These are phyloP conservation scores for Aspergillus carbonarius DNA, from an alignment of 2,329 filamentous ascomycete genomes.

Conservation along the genomic window DNA sequence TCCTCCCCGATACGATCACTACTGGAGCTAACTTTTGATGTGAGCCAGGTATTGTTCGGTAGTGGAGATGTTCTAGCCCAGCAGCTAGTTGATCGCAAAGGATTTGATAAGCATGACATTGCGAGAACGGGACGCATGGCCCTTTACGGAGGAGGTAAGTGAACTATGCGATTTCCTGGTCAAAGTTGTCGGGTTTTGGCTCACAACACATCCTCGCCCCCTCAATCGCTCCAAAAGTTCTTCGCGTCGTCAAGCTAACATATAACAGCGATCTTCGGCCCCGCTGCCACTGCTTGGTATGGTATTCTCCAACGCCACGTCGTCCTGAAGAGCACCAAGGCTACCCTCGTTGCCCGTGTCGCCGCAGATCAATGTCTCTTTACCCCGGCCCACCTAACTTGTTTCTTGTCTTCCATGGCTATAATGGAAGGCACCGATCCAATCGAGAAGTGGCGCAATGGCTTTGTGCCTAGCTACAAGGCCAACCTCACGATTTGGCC, in stretches of 20 bases:
- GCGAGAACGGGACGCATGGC: constrained; percentile 50
- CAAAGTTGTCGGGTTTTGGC: no score
- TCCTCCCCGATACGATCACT: background rate
- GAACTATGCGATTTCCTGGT: background rate
- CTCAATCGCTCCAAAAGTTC: background rate
- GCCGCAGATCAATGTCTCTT: constrained; percentile 78
- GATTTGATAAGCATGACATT: constrained; percentile 71
- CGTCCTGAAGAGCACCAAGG: constrained; percentile 61
- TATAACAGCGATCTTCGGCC: constrained; percentile 71
- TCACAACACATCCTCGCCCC: background rate
- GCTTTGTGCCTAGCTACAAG: constrained; percentile 69
- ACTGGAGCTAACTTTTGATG: background rate
- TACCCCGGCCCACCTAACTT: constrained; percentile 76
- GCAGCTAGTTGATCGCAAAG: constrained; percentile 81
- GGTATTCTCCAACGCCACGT: constrained; percentile 71
- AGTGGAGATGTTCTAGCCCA: constrained; percentile 90
- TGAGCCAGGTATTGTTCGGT: constrained; percentile 72
- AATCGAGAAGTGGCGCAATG: constrained; percentile 68
- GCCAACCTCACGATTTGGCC: constrained; percentile 92
- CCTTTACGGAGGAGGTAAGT: constrained; percentile 50
- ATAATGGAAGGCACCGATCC: constrained; percentile 69
- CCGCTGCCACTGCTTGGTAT: constrained; percentile 85
- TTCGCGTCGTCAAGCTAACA: constrained; percentile 5
- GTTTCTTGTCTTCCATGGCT: constrained; percentile 84
- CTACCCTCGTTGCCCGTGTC: constrained; percentile 75